These are phyloP conservation scores for Lagerstroemia speciosa DNA, from an alignment of 345 rosid species.

Conservation along the genomic window DNA sequence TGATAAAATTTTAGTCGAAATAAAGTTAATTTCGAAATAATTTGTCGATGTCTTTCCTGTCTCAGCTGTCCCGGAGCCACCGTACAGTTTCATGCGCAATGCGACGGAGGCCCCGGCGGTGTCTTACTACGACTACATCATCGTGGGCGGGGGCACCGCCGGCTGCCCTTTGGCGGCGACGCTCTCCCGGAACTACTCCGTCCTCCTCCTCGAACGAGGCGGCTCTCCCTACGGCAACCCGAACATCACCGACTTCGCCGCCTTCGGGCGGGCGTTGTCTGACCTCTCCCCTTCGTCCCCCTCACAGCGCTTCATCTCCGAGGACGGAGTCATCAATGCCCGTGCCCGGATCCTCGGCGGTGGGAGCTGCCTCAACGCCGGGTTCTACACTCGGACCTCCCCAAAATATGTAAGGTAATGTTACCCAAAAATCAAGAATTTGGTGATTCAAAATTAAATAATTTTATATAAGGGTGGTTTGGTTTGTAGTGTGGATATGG, in stretches of 20 bases:
- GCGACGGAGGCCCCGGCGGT: slow-evolving; percentile 22
- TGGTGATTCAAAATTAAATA: no score
- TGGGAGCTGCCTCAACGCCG: slow-evolving; percentile 34
- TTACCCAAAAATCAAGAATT: no score
- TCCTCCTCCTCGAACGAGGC: slow-evolving; percentile 37
- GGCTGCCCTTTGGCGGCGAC: slow-evolving; percentile 44
- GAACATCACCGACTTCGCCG: slow-evolving; percentile 20
- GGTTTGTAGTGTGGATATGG: no score
- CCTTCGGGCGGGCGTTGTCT: slow-evolving; percentile 18
- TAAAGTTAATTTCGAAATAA: neutral
- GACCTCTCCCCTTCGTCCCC: slow-evolving; percentile 26
- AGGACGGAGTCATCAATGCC: slow-evolving; percentile 38
- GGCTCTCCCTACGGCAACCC: slow-evolving; percentile 34
- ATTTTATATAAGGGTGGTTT: no score
- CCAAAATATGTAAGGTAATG: slow-evolving; percentile 13
- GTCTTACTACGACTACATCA: slow-evolving; percentile 28
- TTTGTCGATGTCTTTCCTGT: no score
- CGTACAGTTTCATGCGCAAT: slow-evolving; percentile 11
- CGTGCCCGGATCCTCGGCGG: slow-evolving; percentile 40
- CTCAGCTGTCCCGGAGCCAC: neutral
- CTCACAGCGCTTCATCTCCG: slow-evolving; percentile 34
- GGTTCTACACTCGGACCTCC: slow-evolving; percentile 31
- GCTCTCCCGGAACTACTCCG: slow-evolving; percentile 23
- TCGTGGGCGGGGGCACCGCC: slow-evolving; percentile 40
- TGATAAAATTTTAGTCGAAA: no score